Percentiles rank a stretch among this genome's conserved stretches.
phyloP scores from a whole-genome alignment of 2,329 filamentous ascomycete species.

The Talaromyces sp. region DNA sequence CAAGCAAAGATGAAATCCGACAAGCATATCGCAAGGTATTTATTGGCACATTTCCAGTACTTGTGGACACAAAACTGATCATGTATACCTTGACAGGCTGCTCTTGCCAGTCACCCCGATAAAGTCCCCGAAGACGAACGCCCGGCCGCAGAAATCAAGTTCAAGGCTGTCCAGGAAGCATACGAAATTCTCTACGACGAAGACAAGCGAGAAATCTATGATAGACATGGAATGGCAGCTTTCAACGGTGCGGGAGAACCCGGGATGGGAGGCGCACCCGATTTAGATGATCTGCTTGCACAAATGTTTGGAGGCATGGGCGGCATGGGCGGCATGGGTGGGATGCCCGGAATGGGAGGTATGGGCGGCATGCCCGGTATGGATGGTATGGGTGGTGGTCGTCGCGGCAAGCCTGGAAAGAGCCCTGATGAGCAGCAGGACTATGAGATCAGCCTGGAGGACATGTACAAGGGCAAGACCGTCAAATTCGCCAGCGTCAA shows the following conservation, averaged over 20 bases:
- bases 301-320: slow-evolving; percentile 77
- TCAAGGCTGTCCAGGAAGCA: slow-evolving; percentile 90
- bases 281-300: slow-evolving; percentile 88
- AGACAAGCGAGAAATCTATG: slow-evolving; percentile 88
- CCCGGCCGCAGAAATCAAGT: slow-evolving; percentile 82
- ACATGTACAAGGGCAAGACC: slow-evolving; percentile 98
- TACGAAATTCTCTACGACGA: slow-evolving; percentile 98
- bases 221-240: slow-evolving; percentile 91
- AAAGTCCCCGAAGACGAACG: slow-evolving; percentile 88
- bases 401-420: slow-evolving; percentile 55
- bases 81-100: slow-evolving; percentile 60
- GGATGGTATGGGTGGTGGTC: slow-evolving; percentile 35
- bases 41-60: background rate
- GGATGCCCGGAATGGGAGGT: slow-evolving; percentile 42
- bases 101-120: slow-evolving; percentile 87
- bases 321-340: slow-evolving; percentile 58
- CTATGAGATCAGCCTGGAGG: slow-evolving; percentile 88
- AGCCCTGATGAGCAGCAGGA: slow-evolving; percentile 85
- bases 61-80: slow-evolving; percentile 2
- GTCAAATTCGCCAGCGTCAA: slow-evolving; percentile 96
- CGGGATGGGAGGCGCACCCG: slow-evolving; percentile 63
- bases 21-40: slow-evolving; percentile 93
- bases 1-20: slow-evolving; percentile 80
- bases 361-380: slow-evolving; percentile 41
- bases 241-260: slow-evolving; percentile 77